phyloP scores from a whole-genome alignment of 2,329 filamentous ascomycete genomes.

The Macrophomina phaseolina region DNA sequence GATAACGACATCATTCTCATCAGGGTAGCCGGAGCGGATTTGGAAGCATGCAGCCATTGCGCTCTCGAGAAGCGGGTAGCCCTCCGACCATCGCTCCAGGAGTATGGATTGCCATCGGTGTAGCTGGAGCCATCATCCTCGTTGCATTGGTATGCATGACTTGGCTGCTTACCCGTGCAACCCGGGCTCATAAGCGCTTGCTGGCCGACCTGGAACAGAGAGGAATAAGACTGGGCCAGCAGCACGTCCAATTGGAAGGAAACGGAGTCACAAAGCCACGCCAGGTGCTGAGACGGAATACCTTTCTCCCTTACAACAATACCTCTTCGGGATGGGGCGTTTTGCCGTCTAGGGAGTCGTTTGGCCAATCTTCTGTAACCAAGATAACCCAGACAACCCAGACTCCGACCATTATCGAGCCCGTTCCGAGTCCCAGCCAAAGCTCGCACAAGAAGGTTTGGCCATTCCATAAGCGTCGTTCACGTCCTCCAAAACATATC shows the following conservation, averaged over 20 bases:
- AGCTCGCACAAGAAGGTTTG: conserved; percentile 11
- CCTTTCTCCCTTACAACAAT: conserved; percentile 41
- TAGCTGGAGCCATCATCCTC: conserved; percentile 35
- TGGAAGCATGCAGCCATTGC: background rate
- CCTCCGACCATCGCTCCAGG: conserved; percentile 13
- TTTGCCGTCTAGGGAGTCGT: conserved; percentile 39
- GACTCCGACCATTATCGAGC: background rate
- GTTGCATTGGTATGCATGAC: conserved; percentile 36
- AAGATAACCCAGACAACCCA: background rate
- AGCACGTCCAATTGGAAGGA: conserved; percentile 27
- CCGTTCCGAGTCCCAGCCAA: background rate
- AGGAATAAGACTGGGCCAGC: conserved; percentile 38
- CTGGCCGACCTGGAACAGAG: conserved; percentile 42
- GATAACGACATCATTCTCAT: background rate
- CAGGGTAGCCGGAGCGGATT: background rate
- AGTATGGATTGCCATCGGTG: conserved; percentile 24
- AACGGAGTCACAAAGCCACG: conserved; percentile 37
- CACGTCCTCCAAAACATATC: conserved; percentile 22
- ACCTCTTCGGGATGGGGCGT: conserved; percentile 47
- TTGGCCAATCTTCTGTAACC: conserved; percentile 28
- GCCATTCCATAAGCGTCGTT: conserved; percentile 18
- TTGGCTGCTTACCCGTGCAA: conserved; percentile 37
- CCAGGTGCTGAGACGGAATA: conserved; percentile 40
- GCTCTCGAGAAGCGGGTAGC: background rate
- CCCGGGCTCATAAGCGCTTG: conserved; percentile 38